Evolutionary conservation across 192 early-diverging fungal genomes (phyloP).

Genomic region (Endogone sp.): DNA sequence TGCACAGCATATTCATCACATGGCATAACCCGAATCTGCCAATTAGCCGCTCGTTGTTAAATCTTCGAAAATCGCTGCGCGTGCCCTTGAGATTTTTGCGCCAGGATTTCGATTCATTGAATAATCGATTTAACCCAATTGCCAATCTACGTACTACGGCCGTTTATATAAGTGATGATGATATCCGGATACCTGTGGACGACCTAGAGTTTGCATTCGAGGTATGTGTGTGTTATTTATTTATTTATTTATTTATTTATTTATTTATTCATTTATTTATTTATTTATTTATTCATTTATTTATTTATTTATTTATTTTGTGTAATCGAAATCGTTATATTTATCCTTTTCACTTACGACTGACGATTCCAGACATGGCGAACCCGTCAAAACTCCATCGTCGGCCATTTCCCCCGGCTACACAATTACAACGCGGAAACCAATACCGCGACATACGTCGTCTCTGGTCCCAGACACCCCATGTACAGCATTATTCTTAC

Average conservation of each 20-base stretch:
- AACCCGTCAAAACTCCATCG: conserved; percentile 11
- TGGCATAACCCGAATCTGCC: conserved; percentile 32
- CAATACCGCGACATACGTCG: conserved; percentile 3
- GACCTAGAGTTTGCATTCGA: conserved; percentile 16
- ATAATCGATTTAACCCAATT: conserved; percentile 29
- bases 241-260: no score
- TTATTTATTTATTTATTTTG: no score
- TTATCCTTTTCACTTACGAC: neutral
- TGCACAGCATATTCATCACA: conserved; percentile 27
- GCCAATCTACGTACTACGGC: conserved; percentile 6
- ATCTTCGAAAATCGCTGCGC: neutral
- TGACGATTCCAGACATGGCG: conserved; percentile 11
- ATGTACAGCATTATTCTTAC: conserved; percentile 22
- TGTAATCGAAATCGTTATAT: neutral
- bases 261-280: no score
- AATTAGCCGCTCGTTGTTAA: conserved; percentile 14
- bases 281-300: no score
- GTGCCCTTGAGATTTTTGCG: conserved; percentile 8
- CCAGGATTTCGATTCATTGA: conserved; percentile 23
- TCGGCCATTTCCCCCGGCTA: conserved; percentile 26
- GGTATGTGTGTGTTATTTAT: no score
- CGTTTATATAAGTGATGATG: conserved; percentile 23
- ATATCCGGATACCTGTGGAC: conserved; percentile 13
- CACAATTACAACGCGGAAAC: conserved; percentile 14
- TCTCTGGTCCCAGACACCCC: conserved; percentile 3